A percentile compares a stretch with the other conserved stretches of the same genome.
Conservation (phyloP, 768 basidiomycete species). For the Mycena crocata region DNA sequence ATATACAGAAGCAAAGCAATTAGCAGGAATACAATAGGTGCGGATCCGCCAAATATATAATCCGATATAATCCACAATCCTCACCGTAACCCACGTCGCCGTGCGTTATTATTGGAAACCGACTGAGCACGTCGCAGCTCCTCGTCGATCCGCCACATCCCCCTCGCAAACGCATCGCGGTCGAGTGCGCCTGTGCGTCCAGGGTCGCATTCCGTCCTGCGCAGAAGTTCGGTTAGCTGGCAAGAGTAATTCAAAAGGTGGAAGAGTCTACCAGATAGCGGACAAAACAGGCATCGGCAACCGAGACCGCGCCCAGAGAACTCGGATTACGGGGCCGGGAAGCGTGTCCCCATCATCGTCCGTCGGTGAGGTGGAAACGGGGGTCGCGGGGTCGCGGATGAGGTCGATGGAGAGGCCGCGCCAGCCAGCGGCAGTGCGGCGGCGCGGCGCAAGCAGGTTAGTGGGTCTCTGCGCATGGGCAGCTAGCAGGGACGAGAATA, state of each 20-base stretch:
- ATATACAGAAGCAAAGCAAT: too few relatives aligned
- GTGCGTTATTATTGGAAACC: too few relatives aligned
- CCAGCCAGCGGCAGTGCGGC: conserved; percentile 74
- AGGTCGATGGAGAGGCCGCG: conserved; percentile 77
- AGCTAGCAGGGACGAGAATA: conserved; percentile 75
- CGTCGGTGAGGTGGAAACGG: conserved; percentile 30
- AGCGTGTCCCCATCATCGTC: conserved; percentile 29
- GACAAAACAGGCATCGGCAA: conserved; percentile 48
- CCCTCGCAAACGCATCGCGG: conserved; percentile 74
- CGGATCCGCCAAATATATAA: too few relatives aligned
- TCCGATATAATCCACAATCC: too few relatives aligned
- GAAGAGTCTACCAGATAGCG: conserved; percentile 71
- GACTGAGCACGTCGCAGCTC: conserved; percentile 69
- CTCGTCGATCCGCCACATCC: conserved; percentile 91
- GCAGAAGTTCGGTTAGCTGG: conserved; percentile 10
- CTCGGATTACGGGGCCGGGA: conserved; percentile 20
- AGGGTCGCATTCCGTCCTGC: conserved; percentile 79
- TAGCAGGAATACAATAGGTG: too few relatives aligned
- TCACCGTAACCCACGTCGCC: too few relatives aligned
- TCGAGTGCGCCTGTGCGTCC: conserved; percentile 66
- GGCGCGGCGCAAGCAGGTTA: conserved; percentile 49
- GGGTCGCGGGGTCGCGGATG: conserved; percentile 59
- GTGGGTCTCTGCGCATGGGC: conserved; percentile 64
- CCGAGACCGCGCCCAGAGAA: conserved; percentile 27
- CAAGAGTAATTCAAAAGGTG: conserved; percentile 2